Percentiles rank a stretch among this genome's conserved stretches.
Evolutionary conservation across 23 red algal genomes (phyloP).

Genomic region (Gracilaria caudata): DNA sequence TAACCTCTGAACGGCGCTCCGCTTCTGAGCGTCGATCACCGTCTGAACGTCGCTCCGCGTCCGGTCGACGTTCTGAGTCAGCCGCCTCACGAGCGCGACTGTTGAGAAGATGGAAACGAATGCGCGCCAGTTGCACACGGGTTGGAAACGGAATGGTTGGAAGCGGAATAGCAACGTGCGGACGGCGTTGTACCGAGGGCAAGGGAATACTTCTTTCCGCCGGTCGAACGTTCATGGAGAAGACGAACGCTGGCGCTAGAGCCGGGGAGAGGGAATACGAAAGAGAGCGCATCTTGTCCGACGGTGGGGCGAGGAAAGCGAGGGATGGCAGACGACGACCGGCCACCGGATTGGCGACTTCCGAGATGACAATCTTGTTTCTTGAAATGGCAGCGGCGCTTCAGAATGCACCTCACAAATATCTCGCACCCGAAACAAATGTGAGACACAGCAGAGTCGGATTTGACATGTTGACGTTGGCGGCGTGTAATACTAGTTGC

Average conservation of each 20-base stretch:
- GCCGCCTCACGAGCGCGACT: conserved; percentile 9
- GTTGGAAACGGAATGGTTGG: conserved; percentile 10
- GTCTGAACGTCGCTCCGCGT: neutral
- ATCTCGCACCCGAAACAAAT: neutral
- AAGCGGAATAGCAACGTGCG: neutral
- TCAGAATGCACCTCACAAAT: conserved; percentile 10
- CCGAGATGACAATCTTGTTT: neutral
- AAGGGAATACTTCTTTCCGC: neutral
- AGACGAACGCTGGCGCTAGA: neutral
- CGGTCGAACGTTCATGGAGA: conserved; percentile 11
- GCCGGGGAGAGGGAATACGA: neutral
- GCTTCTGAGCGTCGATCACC: neutral
- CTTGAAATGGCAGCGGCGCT: neutral
- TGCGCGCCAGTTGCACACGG: conserved; percentile 49
- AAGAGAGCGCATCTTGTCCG: neutral
- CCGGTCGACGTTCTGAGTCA: neutral
- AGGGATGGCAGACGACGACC: neutral
- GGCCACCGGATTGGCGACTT: neutral
- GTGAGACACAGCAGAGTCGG: neutral
- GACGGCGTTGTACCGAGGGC: neutral
- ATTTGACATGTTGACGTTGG: neutral
- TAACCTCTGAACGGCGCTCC: neutral
- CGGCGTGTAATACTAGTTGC: neutral
- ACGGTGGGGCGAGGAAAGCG: neutral
- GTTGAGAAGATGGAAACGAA: conserved; percentile 59